phyloP scores from a whole-genome alignment of 2,329 filamentous ascomycete genomes.

The Rhynchosporium graminicola region DNA sequence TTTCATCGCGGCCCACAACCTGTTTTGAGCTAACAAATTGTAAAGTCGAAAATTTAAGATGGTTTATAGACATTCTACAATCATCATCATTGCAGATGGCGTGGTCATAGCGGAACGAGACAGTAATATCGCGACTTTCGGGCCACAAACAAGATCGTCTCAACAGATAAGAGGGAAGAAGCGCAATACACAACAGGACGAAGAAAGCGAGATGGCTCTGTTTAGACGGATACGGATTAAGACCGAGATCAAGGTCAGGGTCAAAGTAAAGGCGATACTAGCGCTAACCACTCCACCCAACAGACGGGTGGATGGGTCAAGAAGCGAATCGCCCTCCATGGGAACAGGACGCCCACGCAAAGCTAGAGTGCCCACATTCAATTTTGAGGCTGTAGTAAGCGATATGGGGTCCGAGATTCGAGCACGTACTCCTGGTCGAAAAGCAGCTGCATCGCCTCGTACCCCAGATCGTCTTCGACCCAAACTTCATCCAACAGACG shows the following conservation, averaged over 20 bases:
- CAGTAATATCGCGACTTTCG: background rate
- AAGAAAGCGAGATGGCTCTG: constrained; percentile 16
- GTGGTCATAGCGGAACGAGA: background rate
- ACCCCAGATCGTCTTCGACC: background rate
- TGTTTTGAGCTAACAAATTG: too few species aligned
- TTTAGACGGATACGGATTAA: constrained; percentile 21
- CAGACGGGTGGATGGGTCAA: too few species aligned
- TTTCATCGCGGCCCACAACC: constrained; percentile 35
- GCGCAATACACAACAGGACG: constrained; percentile 5
- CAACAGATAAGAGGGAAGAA: background rate
- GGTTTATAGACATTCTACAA: constrained; percentile 9
- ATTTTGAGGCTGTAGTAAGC: too few species aligned
- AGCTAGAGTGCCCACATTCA: too few species aligned
- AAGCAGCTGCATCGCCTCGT: background rate
- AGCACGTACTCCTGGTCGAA: background rate
- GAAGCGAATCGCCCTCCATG: too few species aligned
- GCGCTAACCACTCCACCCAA: too few species aligned
- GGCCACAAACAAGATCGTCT: background rate
- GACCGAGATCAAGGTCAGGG: background rate
- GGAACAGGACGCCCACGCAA: too few species aligned
- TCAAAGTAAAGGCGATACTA: too few species aligned
- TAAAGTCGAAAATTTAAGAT: constrained; percentile 10
- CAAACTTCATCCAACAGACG: background rate
- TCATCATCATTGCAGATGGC: background rate
- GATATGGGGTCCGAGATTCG: too few species aligned